Evolutionary conservation across 495 filamentous ascomycete genomes (phyloP).

Genomic region (Hyaloscypha finlandica): DNA sequence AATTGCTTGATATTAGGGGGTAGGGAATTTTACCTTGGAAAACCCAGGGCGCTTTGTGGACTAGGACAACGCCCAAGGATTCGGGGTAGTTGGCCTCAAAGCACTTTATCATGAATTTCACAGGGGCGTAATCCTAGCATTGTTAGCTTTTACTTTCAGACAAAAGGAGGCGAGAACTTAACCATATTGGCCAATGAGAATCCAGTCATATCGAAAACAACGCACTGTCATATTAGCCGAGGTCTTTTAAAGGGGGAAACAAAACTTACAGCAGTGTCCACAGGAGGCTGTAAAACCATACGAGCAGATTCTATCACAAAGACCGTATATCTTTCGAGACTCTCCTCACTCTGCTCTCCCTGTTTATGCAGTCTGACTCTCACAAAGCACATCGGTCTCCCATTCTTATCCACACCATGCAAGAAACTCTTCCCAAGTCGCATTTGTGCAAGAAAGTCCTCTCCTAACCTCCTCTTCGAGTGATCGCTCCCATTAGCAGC

Average conservation of each 20-base stretch:
- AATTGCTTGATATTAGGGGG: slow-evolving; percentile 1
- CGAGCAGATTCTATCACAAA: slow-evolving; percentile 93
- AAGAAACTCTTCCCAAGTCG: slow-evolving; percentile 94
- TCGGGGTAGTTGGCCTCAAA: slow-evolving; percentile 99
- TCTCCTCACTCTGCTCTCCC: slow-evolving; percentile 78
- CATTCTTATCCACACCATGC: slow-evolving; percentile 82
- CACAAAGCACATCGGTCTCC: slow-evolving; percentile 85
- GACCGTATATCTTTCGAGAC: slow-evolving; percentile 85
- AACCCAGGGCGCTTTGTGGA: slow-evolving; percentile 96
- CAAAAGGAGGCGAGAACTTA: slow-evolving; percentile 38
- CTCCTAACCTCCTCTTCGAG: slow-evolving; percentile 57
- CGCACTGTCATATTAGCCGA: slow-evolving; percentile 51
- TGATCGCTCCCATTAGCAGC: slow-evolving; percentile 58
- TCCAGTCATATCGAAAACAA: slow-evolving; percentile 93
- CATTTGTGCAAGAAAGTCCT: slow-evolving; percentile 84
- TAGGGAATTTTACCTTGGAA: slow-evolving; percentile 68
- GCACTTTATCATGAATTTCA: slow-evolving; percentile 99
- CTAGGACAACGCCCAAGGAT: slow-evolving; percentile 85
- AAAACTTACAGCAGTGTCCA: slow-evolving; percentile 86
- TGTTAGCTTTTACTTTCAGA: neutral
- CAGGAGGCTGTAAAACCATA: slow-evolving; percentile 72
- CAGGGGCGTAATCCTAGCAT: slow-evolving; percentile 83
- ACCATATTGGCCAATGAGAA: slow-evolving; percentile 94
- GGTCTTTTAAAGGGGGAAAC: neutral
- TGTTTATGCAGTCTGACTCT: slow-evolving; percentile 78